Evolutionary conservation across 148 eudicot genomes (phyloP), one percentile per base, ranked within the genome.

Genomic region (Rhododendron ferrugineum): DNA sequence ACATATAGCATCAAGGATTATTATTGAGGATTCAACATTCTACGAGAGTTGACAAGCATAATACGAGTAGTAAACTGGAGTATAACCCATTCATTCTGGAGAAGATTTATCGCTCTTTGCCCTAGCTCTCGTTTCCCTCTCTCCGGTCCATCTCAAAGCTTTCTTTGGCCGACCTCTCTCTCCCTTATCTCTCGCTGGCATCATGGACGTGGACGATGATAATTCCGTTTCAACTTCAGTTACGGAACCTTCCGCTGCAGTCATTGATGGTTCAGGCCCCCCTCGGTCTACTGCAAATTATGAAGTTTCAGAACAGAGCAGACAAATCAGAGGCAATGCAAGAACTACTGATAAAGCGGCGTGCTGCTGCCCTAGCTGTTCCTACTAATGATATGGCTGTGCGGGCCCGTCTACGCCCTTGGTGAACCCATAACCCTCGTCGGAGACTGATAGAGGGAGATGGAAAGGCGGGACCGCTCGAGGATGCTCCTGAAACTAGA

Each of bases 401-500:
- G 79, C 88, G 98, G 64, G 88, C 91, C 64, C 88, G 97, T 62
- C 96, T 96, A 36, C 89, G 97, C 3, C 23, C 93, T 96, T 82
- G 98, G 95, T 81, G 99, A 96, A 79, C 99, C 99, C 13, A 91
- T 95, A 20, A 96, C 99, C 54, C 89, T 96, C 34, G 93, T 92
- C 83, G 99, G 99, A 42, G 99, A 94, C n/a, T n/a, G n/a, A n/a
- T n/a, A n/a, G 87, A 94, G 92, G 77, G 99, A 96, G 87, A 96
- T 96, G 99, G 99, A 96, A 88, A 92, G 98, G 85, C 85, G 99
- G n/a, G 99, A 95, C 50, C 91, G 97, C 23, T 85, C 95, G 84
- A 87, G 98, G 91, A 91, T 87, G 92, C 93, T 96, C 46, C 93
- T 95, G 99, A 95, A 91, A 89, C 93, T 96, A 73, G 99, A 96